phyloP scores from a whole-genome alignment of 192 early-diverging fungal genomes.

The Allomyces javanicus region DNA sequence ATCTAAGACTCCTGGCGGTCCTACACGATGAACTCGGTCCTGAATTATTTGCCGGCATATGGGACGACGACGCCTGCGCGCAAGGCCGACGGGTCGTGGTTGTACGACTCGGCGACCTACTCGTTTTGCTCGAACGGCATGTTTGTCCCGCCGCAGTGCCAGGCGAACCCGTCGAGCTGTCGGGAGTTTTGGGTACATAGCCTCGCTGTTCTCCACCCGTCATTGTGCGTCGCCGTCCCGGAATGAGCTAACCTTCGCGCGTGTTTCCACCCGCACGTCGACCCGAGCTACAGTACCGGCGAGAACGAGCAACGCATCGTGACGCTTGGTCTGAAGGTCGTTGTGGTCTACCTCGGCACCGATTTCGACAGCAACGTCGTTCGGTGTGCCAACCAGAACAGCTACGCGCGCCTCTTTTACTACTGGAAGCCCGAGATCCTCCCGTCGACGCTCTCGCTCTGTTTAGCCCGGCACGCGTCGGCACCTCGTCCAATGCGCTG shows the following conservation, averaged over 20 bases:
- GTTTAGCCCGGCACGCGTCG: background rate
- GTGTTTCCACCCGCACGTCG: background rate
- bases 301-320: background rate
- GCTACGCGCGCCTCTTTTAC: background rate
- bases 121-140: background rate
- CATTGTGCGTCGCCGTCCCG: too few relatives aligned
- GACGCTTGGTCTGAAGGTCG: background rate
- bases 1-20: background rate
- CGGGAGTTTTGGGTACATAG: background rate
- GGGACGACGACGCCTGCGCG: background rate
- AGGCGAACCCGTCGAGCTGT: background rate
- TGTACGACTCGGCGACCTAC: background rate
- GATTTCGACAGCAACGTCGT: background rate
- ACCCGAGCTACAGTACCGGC: background rate
- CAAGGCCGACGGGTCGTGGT: background rate
- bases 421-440: background rate
- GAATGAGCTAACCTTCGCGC: too few relatives aligned
- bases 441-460: background rate
- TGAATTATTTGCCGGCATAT: background rate
- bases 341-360: background rate
- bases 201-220: too few relatives aligned
- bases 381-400: background rate
- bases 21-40: background rate
- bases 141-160: background rate
- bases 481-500: background rate